phyloP scores from a whole-genome alignment of 345 rosid species.

The Ricinus communis region DNA sequence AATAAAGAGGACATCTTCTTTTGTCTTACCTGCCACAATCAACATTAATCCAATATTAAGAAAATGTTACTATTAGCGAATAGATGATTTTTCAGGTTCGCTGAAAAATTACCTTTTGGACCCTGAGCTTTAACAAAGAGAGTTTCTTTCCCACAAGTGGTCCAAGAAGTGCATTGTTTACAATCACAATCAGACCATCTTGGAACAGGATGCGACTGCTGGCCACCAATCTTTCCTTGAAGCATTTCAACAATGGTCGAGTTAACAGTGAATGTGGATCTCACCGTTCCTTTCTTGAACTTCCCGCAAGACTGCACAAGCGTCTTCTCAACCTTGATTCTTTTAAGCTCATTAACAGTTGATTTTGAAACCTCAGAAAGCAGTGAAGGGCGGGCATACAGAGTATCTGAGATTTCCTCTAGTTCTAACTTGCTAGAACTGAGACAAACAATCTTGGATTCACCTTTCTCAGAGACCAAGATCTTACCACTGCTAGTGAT shows the following conservation, averaged over 20 bases:
- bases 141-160: slow-evolving; percentile 46
- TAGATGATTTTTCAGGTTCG: too few relatives aligned
- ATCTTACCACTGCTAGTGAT: slow-evolving; percentile 59
- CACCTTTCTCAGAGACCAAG: slow-evolving; percentile 77
- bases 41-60: not conserved
- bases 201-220: slow-evolving; percentile 40
- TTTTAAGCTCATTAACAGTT: slow-evolving; percentile 26
- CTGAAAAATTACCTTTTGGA: slow-evolving; percentile 39
- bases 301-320: slow-evolving; percentile 32
- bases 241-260: slow-evolving; percentile 71
- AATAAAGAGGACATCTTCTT: slow-evolving; percentile 82
- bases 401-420: slow-evolving; percentile 93
- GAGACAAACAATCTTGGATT: slow-evolving; percentile 67
- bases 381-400: slow-evolving; percentile 64
- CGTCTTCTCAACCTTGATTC: slow-evolving; percentile 32
- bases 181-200: slow-evolving; percentile 98
- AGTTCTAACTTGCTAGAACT: slow-evolving; percentile 68
- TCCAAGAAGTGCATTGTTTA: slow-evolving; percentile 70
- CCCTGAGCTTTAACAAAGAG: slow-evolving; percentile 78
- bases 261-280: slow-evolving; percentile 49
- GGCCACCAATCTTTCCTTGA: slow-evolving; percentile 50
- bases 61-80: not conserved
- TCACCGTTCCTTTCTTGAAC: slow-evolving; percentile 35
- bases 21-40: slow-evolving; percentile 39
- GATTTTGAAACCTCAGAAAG: slow-evolving; percentile 40